Evolutionary conservation across 768 basidiomycete genomes (phyloP).

Genomic region (Lentinula lateritia): DNA sequence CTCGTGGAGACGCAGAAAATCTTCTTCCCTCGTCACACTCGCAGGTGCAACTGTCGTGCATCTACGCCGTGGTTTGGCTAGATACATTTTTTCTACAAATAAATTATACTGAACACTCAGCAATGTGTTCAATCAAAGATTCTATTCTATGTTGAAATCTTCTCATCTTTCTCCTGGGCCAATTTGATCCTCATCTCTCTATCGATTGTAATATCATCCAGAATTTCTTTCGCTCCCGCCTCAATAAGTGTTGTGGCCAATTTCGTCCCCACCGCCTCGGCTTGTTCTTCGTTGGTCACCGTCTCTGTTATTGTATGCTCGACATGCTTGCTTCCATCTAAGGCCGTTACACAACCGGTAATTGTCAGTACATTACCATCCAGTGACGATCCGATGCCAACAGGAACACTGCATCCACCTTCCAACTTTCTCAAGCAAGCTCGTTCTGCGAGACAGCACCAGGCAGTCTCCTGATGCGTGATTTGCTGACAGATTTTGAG

Average conservation of each 20-base stretch:
- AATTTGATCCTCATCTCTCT: constrained; percentile 43
- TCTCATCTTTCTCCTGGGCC: constrained; percentile 27
- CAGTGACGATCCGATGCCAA: constrained; percentile 67
- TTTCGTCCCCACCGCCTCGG: constrained; percentile 60
- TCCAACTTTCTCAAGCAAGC: constrained; percentile 86
- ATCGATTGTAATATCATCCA: constrained; percentile 79
- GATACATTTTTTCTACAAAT: background rate
- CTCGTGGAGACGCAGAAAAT: constrained; percentile 64
- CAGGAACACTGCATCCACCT: constrained; percentile 96
- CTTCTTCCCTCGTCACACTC: constrained; percentile 17
- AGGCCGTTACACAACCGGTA: constrained; percentile 78
- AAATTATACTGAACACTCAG: background rate
- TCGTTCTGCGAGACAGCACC: constrained; percentile 79
- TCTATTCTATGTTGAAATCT: background rate
- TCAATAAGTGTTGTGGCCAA: constrained; percentile 63
- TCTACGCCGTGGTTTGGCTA: constrained; percentile 4
- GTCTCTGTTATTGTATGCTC: constrained; percentile 51
- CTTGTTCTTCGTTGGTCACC: constrained; percentile 51
- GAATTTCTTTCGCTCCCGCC: constrained; percentile 69
- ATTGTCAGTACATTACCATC: constrained; percentile 46
- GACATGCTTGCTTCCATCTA: constrained; percentile 71
- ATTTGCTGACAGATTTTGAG: constrained; percentile 59
- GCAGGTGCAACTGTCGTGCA: background rate
- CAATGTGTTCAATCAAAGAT: background rate
- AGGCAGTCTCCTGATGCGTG: constrained; percentile 74